Evolutionary conservation across 345 rosid genomes (phyloP).

Genomic region (Pistacia integerrima): DNA sequence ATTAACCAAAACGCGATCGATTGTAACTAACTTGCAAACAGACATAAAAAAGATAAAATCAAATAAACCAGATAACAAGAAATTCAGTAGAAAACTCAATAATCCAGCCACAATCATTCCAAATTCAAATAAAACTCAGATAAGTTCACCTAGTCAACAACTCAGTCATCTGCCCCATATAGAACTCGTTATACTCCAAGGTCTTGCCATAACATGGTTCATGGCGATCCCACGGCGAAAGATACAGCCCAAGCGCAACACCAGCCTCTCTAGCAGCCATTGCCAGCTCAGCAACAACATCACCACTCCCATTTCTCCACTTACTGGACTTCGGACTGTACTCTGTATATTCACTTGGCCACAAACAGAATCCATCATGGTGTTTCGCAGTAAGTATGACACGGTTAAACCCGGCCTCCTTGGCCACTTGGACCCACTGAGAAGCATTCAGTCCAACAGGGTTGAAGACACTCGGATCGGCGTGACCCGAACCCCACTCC

Average conservation of each 20-base stretch:
- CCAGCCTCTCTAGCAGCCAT: constrained; percentile 63
- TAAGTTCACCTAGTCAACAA: constrained; percentile 68
- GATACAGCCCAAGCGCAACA: constrained; percentile 63
- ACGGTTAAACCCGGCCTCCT: constrained; percentile 67
- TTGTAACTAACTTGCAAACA: neutral
- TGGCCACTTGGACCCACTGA: constrained; percentile 86
- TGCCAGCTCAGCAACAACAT: constrained; percentile 71
- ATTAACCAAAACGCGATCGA: neutral
- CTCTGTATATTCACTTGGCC: constrained; percentile 79
- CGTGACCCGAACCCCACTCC: constrained; percentile 86
- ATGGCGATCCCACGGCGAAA: constrained; percentile 97
- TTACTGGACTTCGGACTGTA: constrained; percentile 70
- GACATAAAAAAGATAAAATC: neutral
- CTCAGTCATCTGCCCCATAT: constrained; percentile 86
- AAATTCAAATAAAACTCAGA: neutral
- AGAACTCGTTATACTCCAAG: constrained; percentile 80
- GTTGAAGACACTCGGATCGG: constrained; percentile 66
- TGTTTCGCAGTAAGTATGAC: constrained; percentile 86
- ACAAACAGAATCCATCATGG: constrained; percentile 96
- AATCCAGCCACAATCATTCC: too few species aligned
- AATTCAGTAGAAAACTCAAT: neutral
- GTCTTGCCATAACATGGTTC: constrained; percentile 71
- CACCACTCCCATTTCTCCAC: constrained; percentile 71
- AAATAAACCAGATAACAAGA: neutral
- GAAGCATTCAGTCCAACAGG: constrained; percentile 62